Evolutionary conservation across 495 filamentous ascomycete species (phyloP).

Genomic region (Penicillium fimorum): DNA sequence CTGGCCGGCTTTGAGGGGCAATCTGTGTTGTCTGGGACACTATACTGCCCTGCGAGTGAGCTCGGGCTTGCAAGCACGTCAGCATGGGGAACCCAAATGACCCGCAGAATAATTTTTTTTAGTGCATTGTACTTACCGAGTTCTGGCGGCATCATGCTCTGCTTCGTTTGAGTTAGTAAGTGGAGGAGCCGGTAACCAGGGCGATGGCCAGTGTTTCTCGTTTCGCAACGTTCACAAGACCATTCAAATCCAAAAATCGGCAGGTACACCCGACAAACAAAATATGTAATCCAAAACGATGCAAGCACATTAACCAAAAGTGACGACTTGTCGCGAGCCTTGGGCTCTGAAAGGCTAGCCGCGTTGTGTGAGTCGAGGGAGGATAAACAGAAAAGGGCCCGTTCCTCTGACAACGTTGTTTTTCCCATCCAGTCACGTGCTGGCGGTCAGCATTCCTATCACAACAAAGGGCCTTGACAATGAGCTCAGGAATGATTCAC

Average conservation of each 20-base stretch:
- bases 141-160: conserved; percentile 27
- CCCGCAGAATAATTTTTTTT: conserved; percentile 1
- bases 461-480: conserved; percentile 17
- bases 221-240: conserved; percentile 3
- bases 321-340: conserved; percentile 12
- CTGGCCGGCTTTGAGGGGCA: conserved; percentile 42
- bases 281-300: conserved; percentile 15
- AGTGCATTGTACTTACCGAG: conserved; percentile 22
- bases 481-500: not conserved
- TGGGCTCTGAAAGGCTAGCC: conserved; percentile 14
- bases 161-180: conserved; percentile 16
- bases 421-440: conserved; percentile 25
- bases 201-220: conserved; percentile 26
- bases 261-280: conserved; percentile 15
- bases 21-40: conserved; percentile 43
- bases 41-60: conserved; percentile 30
- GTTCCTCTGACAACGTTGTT: conserved; percentile 38
- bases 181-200: conserved; percentile 35
- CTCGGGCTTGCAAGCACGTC: conserved; percentile 20
- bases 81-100: not conserved
- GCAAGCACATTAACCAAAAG: not conserved
- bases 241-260: conserved; percentile 10
- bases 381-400: conserved; percentile 31
- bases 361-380: conserved; percentile 29
- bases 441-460: conserved; percentile 20